These are phyloP conservation scores for Acanthamoeba divionensis DNA, from an alignment of 208 protist species.

Conservation along the genomic window DNA sequence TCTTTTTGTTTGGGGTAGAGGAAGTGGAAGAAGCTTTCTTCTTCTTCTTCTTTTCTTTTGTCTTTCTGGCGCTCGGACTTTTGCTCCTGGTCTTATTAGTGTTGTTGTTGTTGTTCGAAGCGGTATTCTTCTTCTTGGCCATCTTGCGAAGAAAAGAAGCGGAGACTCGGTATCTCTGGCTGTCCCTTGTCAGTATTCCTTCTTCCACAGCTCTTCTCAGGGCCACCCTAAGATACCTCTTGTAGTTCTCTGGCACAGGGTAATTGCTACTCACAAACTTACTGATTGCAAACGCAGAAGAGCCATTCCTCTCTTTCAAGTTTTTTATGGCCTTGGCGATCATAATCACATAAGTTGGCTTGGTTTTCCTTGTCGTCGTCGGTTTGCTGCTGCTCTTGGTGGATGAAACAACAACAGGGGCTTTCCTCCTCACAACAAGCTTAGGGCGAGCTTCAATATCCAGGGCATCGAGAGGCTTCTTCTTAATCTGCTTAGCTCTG, in stretches of 20 bases:
- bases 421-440: too few species aligned
- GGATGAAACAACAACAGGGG: background rate
- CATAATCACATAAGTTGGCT: background rate
- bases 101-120: background rate
- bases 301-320: background rate
- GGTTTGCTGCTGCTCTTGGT: background rate
- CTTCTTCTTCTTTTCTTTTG: background rate
- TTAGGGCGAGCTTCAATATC: too few species aligned
- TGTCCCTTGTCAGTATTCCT: background rate
- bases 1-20: background rate
- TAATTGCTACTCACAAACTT: background rate
- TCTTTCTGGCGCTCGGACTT: background rate
- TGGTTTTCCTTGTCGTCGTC: background rate
- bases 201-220: background rate
- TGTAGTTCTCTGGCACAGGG: slow-evolving; percentile 20
- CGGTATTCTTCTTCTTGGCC: background rate
- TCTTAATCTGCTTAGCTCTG: too few species aligned
- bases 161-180: background rate
- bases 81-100: background rate
- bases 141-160: background rate
- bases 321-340: background rate
- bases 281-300: background rate
- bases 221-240: background rate
- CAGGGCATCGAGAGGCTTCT: too few species aligned
- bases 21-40: slow-evolving; percentile 25